Percentiles rank a stretch among this genome's conserved stretches.
These are phyloP conservation scores for Cnidoscolus chayamansa DNA, from an alignment of 441 rosid species.

Conservation along the genomic window DNA sequence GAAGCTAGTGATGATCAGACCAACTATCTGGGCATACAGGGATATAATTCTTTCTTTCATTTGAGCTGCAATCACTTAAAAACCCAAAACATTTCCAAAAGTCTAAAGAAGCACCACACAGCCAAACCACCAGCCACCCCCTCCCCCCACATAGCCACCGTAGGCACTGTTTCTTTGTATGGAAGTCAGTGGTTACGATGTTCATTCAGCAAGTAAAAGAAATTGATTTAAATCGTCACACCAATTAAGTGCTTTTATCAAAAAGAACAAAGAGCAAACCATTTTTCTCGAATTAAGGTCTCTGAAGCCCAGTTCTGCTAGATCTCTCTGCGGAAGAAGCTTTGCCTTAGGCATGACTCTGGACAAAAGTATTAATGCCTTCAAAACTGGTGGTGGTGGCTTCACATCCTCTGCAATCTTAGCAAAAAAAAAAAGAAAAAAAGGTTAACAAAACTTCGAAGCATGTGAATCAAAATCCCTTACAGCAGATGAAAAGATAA, in stretches of 20 bases:
- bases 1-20: neutral
- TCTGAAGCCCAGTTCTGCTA: constrained; percentile 65
- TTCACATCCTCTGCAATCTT: constrained; percentile 83
- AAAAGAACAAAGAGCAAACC: constrained; percentile 37
- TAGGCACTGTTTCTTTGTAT: neutral
- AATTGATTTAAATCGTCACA: neutral
- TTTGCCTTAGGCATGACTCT: constrained; percentile 72
- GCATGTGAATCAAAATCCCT: constrained; percentile 12
- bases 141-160: no score
- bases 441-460: constrained; percentile 31
- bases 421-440: constrained; percentile 30
- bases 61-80: neutral
- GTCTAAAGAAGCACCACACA: neutral
- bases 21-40: neutral
- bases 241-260: constrained; percentile 4
- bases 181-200: neutral
- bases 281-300: constrained; percentile 64
- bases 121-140: no score
- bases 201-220: neutral
- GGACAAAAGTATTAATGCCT: constrained; percentile 48
- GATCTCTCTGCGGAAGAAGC: constrained; percentile 69
- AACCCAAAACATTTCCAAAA: neutral
- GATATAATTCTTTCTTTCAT: neutral
- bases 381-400: constrained; percentile 62
- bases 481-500: neutral